Base-by-base conservation (phyloP, 2,329 filamentous ascomycete genomes). In the Helotiales sp. region DNA sequence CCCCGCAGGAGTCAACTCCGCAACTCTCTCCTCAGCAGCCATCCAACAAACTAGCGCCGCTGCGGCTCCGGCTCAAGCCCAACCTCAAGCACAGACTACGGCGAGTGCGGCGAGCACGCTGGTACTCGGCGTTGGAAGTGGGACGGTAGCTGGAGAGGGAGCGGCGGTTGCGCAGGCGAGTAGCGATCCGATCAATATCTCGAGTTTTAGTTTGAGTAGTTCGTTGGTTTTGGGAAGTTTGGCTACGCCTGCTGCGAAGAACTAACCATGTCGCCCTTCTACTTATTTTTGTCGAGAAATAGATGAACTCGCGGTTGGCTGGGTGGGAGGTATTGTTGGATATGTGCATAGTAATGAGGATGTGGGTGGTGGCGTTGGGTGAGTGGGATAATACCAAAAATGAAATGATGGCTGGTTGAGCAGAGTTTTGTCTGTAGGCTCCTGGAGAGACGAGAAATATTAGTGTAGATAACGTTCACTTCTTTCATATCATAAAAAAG, bases 151-250 rank as follows among this genome's bases (percentile, higher is more conserved):
- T 9, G 25, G 27, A 5, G 29, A 31, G n/a, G 29, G 30, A 13
- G 56, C 50, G 17, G 54, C 34, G 40, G 40, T 25, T 13, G 54
- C 49, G 17, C 40, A 58, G 6, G 52, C 48, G 7, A 15, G 27
- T 22, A 9, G 52, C 3, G 57, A 58, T 42, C 52, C 61, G 10
- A 65, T 71, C 30, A 58, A 71, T 50, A 71, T 71, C 52, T 62
- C 55, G 33, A 67, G 65, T 4, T 68, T 70, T 58, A 63, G 62
- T 6, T 60, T 71, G 25, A 54, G 61, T 9, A 70, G 66, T 46
- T 65, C 55, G 52, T 55, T 72, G 24, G 47, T 64, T 17, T 57
- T 72, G 12, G 70, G 70, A 9, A 68, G 57, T 46, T 61, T 72
- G 42, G 68, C 68, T 10, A 54, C 47, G 29, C 51, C 64, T 10